A percentile compares a stretch with the other conserved stretches of the same genome.
Conservation (phyloP, 2,329 filamentous ascomycete species). For the Coniochaeta pulveracea region DNA sequence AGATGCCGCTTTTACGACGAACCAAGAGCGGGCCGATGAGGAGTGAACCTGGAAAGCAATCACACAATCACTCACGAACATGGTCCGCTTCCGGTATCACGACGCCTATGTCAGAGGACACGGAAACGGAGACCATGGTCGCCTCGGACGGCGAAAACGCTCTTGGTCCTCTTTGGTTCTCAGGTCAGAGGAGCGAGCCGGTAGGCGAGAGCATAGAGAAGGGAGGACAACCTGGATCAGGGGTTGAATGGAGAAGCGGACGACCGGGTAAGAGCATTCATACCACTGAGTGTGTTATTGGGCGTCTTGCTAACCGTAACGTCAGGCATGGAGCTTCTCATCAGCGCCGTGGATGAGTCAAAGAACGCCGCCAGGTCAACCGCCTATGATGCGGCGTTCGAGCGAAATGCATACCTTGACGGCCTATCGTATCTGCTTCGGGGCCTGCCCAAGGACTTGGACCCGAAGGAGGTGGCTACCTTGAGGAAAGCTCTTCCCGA, state of each 20-base stretch:
- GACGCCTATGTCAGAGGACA: constrained; percentile 11
- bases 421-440: constrained; percentile 51
- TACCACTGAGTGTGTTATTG: not conserved
- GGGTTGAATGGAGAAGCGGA: constrained; percentile 10
- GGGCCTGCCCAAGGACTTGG: constrained; percentile 46
- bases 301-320: not conserved
- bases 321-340: constrained; percentile 30
- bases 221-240: constrained; percentile 4
- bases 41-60: too few relatives aligned
- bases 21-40: not conserved
- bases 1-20: constrained; percentile 6
- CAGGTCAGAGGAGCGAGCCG: too few relatives aligned
- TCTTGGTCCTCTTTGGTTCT: too few relatives aligned
- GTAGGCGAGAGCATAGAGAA: too few relatives aligned
- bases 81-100: constrained; percentile 2
- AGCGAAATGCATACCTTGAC: constrained; percentile 53
- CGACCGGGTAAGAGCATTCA: constrained; percentile 9
- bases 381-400: constrained; percentile 27
- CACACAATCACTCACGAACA: too few relatives aligned
- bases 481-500: constrained; percentile 38
- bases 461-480: constrained; percentile 37
- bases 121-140: not conserved
- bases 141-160: too few relatives aligned
- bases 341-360: constrained; percentile 28
- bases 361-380: constrained; percentile 12